Evolutionary conservation across 306 rosid genomes (phyloP).

Genomic region (Prunus davidiana): DNA sequence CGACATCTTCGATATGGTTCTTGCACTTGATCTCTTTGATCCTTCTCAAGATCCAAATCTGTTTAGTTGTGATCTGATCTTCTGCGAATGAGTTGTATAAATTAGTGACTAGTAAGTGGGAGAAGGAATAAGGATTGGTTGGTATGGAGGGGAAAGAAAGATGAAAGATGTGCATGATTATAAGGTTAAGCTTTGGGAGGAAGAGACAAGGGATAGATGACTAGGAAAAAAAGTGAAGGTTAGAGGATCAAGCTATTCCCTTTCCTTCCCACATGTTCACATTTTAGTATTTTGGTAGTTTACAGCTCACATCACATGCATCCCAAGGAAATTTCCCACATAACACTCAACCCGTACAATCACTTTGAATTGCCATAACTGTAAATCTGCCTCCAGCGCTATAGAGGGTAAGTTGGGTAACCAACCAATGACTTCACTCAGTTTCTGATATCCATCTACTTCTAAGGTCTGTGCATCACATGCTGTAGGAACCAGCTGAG

Average conservation of each 20-base stretch:
- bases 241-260: conserved; percentile 39
- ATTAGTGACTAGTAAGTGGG: conserved; percentile 2
- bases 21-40: background rate
- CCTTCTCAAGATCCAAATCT: conserved; percentile 6
- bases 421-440: background rate
- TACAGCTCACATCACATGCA: conserved; percentile 20
- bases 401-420: background rate
- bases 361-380: no score
- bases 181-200: conserved; percentile 31
- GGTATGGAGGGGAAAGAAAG: conserved; percentile 20
- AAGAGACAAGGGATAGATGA: conserved; percentile 53
- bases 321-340: conserved; percentile 20
- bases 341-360: background rate
- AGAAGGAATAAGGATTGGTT: background rate
- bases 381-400: background rate
- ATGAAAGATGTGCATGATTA: conserved; percentile 14
- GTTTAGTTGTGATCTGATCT: background rate
- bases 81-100: background rate
- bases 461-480: no score
- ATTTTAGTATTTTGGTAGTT: conserved; percentile 9
- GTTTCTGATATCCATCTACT: no score
- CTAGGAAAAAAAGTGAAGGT: conserved; percentile 38
- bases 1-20: conserved; percentile 38
- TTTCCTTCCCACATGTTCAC: conserved; percentile 22
- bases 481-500: no score